Percentiles rank a stretch among this genome's conserved stretches.
These are phyloP conservation scores for Phlyctochytrium bullatum DNA, from an alignment of 192 early-diverging fungal species.

Conservation along the genomic window DNA sequence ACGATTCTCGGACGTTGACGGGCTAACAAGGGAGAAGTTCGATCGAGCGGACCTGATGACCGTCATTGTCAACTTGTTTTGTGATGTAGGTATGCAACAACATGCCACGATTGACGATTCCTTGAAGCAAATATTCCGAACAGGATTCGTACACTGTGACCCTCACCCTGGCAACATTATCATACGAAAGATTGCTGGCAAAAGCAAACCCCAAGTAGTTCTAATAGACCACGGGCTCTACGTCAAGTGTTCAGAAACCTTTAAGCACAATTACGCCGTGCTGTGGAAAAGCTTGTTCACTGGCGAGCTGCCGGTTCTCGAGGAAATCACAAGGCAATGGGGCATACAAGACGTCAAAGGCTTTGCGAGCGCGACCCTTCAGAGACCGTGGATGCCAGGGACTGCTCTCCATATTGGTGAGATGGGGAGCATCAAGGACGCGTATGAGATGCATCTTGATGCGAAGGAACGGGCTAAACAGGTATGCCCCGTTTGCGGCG, in stretches of 20 bases:
- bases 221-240: conserved; percentile 94
- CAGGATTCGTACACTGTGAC: conserved; percentile 87
- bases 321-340: conserved; percentile 69
- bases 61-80: conserved; percentile 73
- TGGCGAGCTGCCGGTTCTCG: conserved; percentile 62
- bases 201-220: conserved; percentile 61
- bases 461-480: conserved; percentile 67
- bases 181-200: conserved; percentile 46
- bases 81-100: conserved; percentile 39
- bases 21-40: conserved; percentile 30
- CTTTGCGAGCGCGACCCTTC: conserved; percentile 67
- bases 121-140: conserved; percentile 76
- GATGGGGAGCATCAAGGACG: conserved; percentile 35
- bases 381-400: conserved; percentile 61
- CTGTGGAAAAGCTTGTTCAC: conserved; percentile 85
- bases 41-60: conserved; percentile 54
- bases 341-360: conserved; percentile 66
- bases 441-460: conserved; percentile 73
- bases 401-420: conserved; percentile 43
- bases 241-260: conserved; percentile 65
- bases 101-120: background rate
- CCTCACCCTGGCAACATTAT: conserved; percentile 77
- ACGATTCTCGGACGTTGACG: conserved; percentile 62
- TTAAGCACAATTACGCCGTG: conserved; percentile 74
- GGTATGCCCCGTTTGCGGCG: background rate